A percentile compares a stretch with the other conserved stretches of the same genome.
Evolutionary conservation across 192 early-diverging fungal species (phyloP).

Genomic region (Backusella circina): DNA sequence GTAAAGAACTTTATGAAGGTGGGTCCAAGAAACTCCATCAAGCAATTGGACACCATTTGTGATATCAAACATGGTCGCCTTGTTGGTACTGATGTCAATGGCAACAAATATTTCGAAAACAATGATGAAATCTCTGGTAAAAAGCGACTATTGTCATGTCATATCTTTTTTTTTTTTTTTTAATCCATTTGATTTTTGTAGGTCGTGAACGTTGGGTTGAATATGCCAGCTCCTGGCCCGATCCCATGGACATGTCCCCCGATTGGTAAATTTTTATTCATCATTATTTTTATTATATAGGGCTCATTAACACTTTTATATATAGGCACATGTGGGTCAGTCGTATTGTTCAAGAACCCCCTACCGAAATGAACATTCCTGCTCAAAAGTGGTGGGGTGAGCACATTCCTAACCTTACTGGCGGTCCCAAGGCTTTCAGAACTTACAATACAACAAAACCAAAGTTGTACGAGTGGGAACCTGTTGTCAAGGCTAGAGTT

Average conservation of each 20-base stretch:
- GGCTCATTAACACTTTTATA: neutral
- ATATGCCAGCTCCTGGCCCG: conserved; percentile 49
- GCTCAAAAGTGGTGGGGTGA: conserved; percentile 27
- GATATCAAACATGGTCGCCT: conserved; percentile 68
- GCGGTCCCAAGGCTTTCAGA: conserved; percentile 43
- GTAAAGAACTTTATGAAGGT: conserved; percentile 52
- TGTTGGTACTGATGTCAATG: conserved; percentile 67
- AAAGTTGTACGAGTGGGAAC: conserved; percentile 55
- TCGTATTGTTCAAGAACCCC: conserved; percentile 36
- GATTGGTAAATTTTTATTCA: conserved; percentile 76
- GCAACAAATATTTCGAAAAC: conserved; percentile 78
- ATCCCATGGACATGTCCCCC: conserved; percentile 65
- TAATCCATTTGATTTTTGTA: no score
- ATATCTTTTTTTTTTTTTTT: no score
- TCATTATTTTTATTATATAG: no score
- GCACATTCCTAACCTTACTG: conserved; percentile 28
- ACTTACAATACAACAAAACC: conserved; percentile 56
- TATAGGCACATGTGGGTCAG: conserved; percentile 40
- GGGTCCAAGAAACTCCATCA: conserved; percentile 43
- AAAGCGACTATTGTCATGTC: neutral
- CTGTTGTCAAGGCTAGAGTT: conserved; percentile 38
- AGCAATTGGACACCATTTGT: conserved; percentile 54
- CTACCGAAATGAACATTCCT: conserved; percentile 26
- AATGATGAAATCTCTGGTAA: conserved; percentile 65
- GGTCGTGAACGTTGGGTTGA: conserved; percentile 79